Base-by-base conservation (phyloP, 306 rosid species). In the Glycine tomentella region DNA sequence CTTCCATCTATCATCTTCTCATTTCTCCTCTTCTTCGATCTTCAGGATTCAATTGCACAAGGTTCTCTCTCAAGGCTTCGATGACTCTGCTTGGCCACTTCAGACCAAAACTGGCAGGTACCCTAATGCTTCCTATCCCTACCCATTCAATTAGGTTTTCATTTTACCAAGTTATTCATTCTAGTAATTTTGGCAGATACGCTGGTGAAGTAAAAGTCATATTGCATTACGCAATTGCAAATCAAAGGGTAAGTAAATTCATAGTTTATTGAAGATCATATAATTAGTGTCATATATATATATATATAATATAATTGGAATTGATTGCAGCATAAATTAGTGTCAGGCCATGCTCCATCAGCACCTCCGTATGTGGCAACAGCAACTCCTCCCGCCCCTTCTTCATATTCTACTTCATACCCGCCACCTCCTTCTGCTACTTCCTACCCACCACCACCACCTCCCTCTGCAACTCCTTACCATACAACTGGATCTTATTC, bases 11-110 rank as follows among this genome's bases (percentile, higher is more conserved):
- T 46, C 1, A 25, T 25, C 31, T 2, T 82, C 44, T 38, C 13
- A 3, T 64, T 46, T 71, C 46, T 38, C 5, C 3, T 17, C 15
- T 76, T 2, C 48, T 25, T 5, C 31, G 31, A 25, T 25, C 12
- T n/a, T 50, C 79, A 94, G 92, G 88, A 77, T 91, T 83, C 97
- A 85, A 72, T 82, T 94, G 86, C 83, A 86, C 8, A 94, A 92
- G 86, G 96, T 88, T 83, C 88, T 94, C 57, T 81, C 97, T 59
- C 92, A 92, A 72, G 98, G 97, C 69, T 94, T 80, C 52, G 97
- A 94, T 55, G 97, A 92, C 80, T 72, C 88, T 73, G 16, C 90
- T 57, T 94, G 98, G 98, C 81, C 97, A 1, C 89, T 94, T 80
- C 97, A 94, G 78, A 83, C 93, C 9, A 92, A 94, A 87, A 80